Percentiles rank a stretch among this genome's conserved stretches.
Conservation (phyloP, 192 early-diverging fungal genomes). For the Funneliformis mosseae region DNA sequence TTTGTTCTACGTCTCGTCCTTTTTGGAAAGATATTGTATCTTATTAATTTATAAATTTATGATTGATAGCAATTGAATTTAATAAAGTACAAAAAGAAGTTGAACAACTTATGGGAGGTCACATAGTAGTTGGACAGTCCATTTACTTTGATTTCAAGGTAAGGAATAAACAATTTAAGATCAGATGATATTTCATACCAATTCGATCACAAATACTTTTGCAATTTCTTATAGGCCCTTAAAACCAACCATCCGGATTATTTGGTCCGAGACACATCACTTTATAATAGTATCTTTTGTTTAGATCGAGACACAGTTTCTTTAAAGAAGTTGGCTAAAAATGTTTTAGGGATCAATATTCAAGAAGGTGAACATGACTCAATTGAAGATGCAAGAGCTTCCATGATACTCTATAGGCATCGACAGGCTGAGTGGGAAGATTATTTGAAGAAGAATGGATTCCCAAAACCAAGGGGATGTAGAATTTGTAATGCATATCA, state of each 20-base stretch:
- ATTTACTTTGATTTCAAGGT: constrained; percentile 69
- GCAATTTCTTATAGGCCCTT: constrained; percentile 36
- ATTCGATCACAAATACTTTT: no score
- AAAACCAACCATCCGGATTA: constrained; percentile 63
- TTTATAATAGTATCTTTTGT: constrained; percentile 50
- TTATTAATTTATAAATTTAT: not conserved
- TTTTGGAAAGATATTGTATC: not conserved
- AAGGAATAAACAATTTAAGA: not conserved
- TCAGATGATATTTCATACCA: no score
- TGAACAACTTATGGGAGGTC: constrained; percentile 65
- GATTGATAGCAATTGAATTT: constrained; percentile 50
- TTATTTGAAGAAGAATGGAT: not conserved
- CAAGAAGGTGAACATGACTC: constrained; percentile 75
- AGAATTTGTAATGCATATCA: not conserved
- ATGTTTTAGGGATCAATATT: constrained; percentile 63
- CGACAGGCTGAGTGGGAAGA: not conserved
- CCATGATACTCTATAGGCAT: not conserved
- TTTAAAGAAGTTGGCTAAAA: constrained; percentile 65
- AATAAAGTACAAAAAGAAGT: constrained; percentile 64
- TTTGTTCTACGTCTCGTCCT: not conserved
- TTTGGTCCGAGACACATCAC: constrained; percentile 63
- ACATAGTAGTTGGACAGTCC: constrained; percentile 74
- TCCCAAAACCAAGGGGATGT: not conserved
- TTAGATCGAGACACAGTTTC: constrained; percentile 38
- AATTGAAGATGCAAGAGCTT: not conserved